phyloP scores from a whole-genome alignment of 345 rosid species.

The Excoecaria cochinchinensis region DNA sequence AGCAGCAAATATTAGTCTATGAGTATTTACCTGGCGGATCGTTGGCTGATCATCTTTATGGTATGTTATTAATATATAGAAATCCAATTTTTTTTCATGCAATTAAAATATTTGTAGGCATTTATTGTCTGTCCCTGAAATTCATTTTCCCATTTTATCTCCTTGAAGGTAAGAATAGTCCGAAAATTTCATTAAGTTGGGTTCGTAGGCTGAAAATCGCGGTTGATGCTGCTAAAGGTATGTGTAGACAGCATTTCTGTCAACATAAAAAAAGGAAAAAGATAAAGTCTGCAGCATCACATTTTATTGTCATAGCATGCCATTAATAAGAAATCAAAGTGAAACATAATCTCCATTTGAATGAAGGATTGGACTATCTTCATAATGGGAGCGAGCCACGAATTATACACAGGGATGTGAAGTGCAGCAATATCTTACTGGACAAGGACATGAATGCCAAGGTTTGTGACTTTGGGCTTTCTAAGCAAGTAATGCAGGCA shows the following conservation, averaged over 20 bases:
- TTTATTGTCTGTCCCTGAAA: not conserved
- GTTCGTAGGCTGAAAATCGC: slow-evolving; percentile 85
- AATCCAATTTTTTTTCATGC: not conserved
- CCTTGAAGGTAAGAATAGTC: slow-evolving; percentile 53
- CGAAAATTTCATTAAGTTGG: slow-evolving; percentile 69
- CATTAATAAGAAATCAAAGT: not conserved
- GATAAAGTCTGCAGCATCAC: not conserved
- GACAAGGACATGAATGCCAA: slow-evolving; percentile 87
- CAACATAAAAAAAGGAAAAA: not conserved
- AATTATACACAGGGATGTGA: slow-evolving; percentile 84
- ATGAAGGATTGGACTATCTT: slow-evolving; percentile 79
- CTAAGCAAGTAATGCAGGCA: slow-evolving; percentile 64
- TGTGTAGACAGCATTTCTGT: slow-evolving; percentile 19
- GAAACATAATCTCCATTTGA: slow-evolving; percentile 6
- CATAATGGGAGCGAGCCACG: slow-evolving; percentile 87
- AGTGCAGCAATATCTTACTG: slow-evolving; percentile 79
- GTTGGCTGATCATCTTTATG: slow-evolving; percentile 76
- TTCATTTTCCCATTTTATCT: not conserved
- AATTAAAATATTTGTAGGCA: not conserved
- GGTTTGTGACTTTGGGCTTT: slow-evolving; percentile 75
- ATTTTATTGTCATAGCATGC: not conserved
- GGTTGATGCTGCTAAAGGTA: slow-evolving; percentile 95
- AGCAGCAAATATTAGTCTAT: slow-evolving; percentile 83
- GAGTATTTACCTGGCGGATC: slow-evolving; percentile 89
- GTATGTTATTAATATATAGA: slow-evolving; percentile 33